A percentile compares a stretch with the other conserved stretches of the same genome.
phyloP scores from a whole-genome alignment of 345 rosid genomes.

The Citrus mangshanensis region DNA sequence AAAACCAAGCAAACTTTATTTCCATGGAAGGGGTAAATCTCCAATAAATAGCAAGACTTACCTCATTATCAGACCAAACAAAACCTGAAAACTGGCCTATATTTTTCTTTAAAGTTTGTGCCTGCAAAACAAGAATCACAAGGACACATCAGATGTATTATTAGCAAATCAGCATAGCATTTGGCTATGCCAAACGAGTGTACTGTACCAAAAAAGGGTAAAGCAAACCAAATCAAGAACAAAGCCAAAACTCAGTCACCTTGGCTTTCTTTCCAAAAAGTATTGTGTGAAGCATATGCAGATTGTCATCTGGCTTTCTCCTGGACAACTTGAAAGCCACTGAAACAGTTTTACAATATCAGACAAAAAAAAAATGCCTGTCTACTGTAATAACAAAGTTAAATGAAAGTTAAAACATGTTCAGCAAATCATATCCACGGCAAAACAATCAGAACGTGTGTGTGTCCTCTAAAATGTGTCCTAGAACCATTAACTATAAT shows the following conservation, averaged over 20 bases:
- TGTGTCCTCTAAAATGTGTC: too few species aligned
- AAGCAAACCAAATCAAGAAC: conserved; percentile 9
- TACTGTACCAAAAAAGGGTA: background rate
- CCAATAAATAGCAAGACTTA: conserved; percentile 19
- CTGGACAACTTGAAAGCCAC: conserved; percentile 96
- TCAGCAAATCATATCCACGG: too few species aligned
- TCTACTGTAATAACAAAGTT: conserved; percentile 10
- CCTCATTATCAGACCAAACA: conserved; percentile 89
- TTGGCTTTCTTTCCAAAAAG: conserved; percentile 97
- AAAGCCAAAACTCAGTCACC: conserved; percentile 36
- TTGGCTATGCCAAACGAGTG: background rate
- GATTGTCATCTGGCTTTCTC: conserved; percentile 89
- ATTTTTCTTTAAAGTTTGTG: conserved; percentile 73
- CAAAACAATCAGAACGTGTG: too few species aligned
- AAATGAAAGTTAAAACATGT: background rate
- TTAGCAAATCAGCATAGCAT: background rate
- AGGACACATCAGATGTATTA: background rate
- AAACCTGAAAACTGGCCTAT: conserved; percentile 91
- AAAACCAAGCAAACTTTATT: background rate
- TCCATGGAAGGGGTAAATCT: background rate
- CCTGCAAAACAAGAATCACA: conserved; percentile 38
- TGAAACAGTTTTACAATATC: conserved; percentile 42
- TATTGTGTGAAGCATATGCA: conserved; percentile 67
- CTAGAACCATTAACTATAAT: too few species aligned
- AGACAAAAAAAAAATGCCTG: conserved; percentile 20